Conservation (phyloP, 2,329 filamentous ascomycete species). For the Cercospora zeina region DNA sequence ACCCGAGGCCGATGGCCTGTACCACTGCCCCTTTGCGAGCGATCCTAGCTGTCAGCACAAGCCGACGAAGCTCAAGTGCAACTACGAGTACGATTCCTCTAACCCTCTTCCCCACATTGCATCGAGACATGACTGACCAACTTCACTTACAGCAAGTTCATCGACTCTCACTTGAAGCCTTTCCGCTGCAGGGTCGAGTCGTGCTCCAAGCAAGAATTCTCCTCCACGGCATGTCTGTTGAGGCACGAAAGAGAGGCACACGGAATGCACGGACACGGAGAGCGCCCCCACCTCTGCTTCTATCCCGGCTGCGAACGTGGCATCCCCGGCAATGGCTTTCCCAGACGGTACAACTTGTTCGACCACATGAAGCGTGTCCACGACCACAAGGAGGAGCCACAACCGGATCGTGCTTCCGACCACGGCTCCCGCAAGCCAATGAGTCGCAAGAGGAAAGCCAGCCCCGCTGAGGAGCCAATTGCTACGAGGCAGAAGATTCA, state of each 20-base stretch:
- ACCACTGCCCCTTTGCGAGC: conserved; percentile 84
- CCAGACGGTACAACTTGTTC: conserved; percentile 89
- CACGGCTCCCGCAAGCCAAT: conserved; percentile 27
- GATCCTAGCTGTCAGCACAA: conserved; percentile 76
- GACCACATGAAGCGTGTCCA: conserved; percentile 98
- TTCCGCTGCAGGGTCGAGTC: conserved; percentile 87
- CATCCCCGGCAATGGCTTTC: conserved; percentile 81
- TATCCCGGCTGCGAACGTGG: conserved; percentile 86
- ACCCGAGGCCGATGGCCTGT: conserved; percentile 72
- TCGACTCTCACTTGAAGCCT: conserved; percentile 94
- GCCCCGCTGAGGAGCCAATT: conserved; percentile 28
- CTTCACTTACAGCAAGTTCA: conserved; percentile 71
- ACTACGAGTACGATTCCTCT: conserved; percentile 78
- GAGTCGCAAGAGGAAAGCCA: conserved; percentile 37
- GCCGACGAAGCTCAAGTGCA: conserved; percentile 96
- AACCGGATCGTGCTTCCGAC: conserved; percentile 14
- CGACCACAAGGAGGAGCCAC: conserved; percentile 50
- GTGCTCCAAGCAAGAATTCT: conserved; percentile 86
- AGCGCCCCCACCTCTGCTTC: conserved; percentile 86
- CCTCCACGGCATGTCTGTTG: conserved; percentile 89
- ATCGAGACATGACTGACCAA: conserved; percentile 29
- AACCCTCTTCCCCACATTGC: conserved; percentile 21
- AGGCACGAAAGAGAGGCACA: conserved; percentile 95
- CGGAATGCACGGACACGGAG: conserved; percentile 90
- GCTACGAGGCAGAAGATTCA: conserved; percentile 25